phyloP scores from a whole-genome alignment of 2,329 filamentous ascomycete species.

The Fusarium marasasianum region DNA sequence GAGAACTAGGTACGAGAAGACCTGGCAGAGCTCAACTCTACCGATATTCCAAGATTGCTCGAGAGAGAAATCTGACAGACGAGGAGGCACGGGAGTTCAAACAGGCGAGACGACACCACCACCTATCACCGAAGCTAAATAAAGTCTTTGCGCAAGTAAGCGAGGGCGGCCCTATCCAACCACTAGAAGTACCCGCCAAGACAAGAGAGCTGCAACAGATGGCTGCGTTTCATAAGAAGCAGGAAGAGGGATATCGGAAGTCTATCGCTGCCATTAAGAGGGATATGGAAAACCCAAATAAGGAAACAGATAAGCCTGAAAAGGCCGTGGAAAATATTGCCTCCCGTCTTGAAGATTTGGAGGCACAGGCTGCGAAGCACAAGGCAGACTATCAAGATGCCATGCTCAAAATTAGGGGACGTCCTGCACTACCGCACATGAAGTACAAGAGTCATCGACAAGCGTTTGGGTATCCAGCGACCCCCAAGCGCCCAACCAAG shows the following conservation, averaged over 20 bases:
- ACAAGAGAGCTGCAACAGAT: slow-evolving; percentile 41
- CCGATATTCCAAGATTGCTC: slow-evolving; percentile 45
- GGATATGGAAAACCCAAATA: slow-evolving; percentile 12
- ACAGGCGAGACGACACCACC: slow-evolving; percentile 46
- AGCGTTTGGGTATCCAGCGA: slow-evolving; percentile 43
- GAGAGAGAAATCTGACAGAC: slow-evolving; percentile 44
- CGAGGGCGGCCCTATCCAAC: slow-evolving; percentile 26
- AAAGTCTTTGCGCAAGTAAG: slow-evolving; percentile 31
- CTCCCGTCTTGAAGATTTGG: slow-evolving; percentile 35
- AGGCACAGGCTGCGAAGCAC: slow-evolving; percentile 41
- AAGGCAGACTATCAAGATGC: slow-evolving; percentile 35
- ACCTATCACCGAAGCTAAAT: slow-evolving; percentile 44
- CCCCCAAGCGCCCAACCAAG: slow-evolving; percentile 18
- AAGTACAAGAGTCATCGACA: slow-evolving; percentile 42
- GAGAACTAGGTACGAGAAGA: slow-evolving; percentile 44
- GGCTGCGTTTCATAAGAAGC: slow-evolving; percentile 45
- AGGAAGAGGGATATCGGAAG: slow-evolving; percentile 44
- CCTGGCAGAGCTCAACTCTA: slow-evolving; percentile 49
- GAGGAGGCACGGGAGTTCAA: slow-evolving; percentile 49
- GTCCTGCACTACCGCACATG: slow-evolving; percentile 38
- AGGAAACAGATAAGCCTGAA: not conserved
- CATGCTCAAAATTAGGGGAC: slow-evolving; percentile 46
- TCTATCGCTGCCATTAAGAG: slow-evolving; percentile 27
- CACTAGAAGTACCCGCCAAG: slow-evolving; percentile 33
- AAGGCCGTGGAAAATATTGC: slow-evolving; percentile 5